Conservation (phyloP, 768 basidiomycete species). For the Rhodosporidiobolus sp. region DNA sequence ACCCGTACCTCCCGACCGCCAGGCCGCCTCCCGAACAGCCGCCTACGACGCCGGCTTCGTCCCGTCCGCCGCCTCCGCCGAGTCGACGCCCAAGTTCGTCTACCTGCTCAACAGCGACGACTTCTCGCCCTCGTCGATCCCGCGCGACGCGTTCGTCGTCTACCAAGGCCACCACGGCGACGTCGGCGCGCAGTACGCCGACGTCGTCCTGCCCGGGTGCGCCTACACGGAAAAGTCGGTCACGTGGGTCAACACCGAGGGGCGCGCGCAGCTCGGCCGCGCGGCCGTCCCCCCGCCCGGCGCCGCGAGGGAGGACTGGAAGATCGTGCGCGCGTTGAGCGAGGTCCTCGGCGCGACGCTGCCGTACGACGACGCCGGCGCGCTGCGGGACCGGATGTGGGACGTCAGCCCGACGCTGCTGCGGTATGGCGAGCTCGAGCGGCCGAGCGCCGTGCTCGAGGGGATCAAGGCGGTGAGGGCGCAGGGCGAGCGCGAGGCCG, state of each 20-base stretch:
- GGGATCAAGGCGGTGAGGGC: constrained; percentile 36
- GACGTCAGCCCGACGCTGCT: constrained; percentile 87
- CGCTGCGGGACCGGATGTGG: constrained; percentile 90
- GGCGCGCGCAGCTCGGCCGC: constrained; percentile 81
- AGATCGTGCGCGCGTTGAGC: constrained; percentile 65
- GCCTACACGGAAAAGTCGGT: constrained; percentile 89
- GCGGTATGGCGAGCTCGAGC: constrained; percentile 76
- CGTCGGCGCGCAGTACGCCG: constrained; percentile 91
- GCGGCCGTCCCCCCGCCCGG: constrained; percentile 93
- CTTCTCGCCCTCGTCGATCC: constrained; percentile 79
- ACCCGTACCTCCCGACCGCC: background rate
- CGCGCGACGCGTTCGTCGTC: constrained; percentile 88
- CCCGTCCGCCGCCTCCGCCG: constrained; percentile 71
- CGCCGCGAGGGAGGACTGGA: constrained; percentile 77
- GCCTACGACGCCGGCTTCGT: constrained; percentile 94
- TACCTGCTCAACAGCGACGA: constrained; percentile 97
- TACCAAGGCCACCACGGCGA: constrained; percentile 99
- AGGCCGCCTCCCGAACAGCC: constrained; percentile 88
- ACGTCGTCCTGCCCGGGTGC: constrained; percentile 85
- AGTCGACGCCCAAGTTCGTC: constrained; percentile 82
- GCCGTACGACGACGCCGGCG: constrained; percentile 82
- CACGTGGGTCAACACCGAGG: constrained; percentile 98
- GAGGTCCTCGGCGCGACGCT: constrained; percentile 71
- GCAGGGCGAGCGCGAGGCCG: constrained; percentile 16
- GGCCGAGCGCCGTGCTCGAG: constrained; percentile 56